A percentile compares a stretch with the other conserved stretches of the same genome.
phyloP scores from a whole-genome alignment of 345 rosid species.

The Corchorus capsularis region DNA sequence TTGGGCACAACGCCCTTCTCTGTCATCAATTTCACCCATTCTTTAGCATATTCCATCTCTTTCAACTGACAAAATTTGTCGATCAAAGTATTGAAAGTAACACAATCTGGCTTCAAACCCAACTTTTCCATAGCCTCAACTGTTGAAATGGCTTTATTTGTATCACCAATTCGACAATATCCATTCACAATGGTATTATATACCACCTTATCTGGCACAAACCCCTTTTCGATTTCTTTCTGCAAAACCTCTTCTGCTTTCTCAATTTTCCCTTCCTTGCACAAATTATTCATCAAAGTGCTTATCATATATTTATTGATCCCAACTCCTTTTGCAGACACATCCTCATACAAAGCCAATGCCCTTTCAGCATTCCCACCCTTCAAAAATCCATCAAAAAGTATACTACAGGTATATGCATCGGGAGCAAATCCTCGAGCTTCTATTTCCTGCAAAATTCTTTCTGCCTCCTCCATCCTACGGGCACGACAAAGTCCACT shows the following conservation, averaged over 20 bases:
- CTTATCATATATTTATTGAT: conserved; percentile 55
- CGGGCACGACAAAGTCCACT: conserved; percentile 56
- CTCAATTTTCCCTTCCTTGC: conserved; percentile 62
- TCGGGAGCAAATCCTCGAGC: conserved; percentile 63
- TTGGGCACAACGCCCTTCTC: conserved; percentile 59
- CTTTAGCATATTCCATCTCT: conserved; percentile 62
- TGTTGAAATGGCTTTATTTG: conserved; percentile 46
- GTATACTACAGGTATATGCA: conserved; percentile 56
- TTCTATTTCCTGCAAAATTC: conserved; percentile 64
- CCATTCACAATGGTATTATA: conserved; percentile 68
- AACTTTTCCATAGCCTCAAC: conserved; percentile 56
- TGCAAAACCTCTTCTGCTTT: conserved; percentile 63
- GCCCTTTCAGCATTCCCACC: conserved; percentile 43
- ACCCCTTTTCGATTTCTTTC: conserved; percentile 47
- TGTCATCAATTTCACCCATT: conserved; percentile 64
- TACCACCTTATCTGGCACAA: conserved; percentile 51
- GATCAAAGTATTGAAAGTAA: conserved; percentile 67
- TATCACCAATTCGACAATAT: conserved; percentile 57
- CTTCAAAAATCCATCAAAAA: conserved; percentile 56
- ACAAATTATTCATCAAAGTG: conserved; percentile 63
- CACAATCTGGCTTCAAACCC: conserved; percentile 55
- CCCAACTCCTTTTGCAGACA: conserved; percentile 42
- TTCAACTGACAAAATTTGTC: conserved; percentile 54
- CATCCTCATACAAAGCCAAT: conserved; percentile 48
- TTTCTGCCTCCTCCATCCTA: conserved; percentile 60